These are phyloP conservation scores for Rauvolfia tetraphylla DNA, from an alignment of 257 asterid species.

Conservation along the genomic window DNA sequence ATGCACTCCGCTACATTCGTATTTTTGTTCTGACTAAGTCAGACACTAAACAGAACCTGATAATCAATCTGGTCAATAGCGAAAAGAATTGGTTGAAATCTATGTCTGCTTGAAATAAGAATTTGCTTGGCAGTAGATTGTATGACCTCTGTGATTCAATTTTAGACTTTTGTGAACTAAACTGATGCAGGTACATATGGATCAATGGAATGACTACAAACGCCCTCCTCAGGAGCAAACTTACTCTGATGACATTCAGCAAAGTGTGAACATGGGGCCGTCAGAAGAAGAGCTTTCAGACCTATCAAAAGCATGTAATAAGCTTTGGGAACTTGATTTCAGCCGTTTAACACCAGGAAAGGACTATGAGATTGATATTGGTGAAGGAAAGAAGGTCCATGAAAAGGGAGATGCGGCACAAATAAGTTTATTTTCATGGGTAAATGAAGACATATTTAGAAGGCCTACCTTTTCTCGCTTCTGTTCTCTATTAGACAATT, in stretches of 20 bases:
- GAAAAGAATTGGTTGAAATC: background rate
- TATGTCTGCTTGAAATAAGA: background rate
- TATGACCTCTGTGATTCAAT: background rate
- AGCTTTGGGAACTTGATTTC: conserved; percentile 81
- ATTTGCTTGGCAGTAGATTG: background rate
- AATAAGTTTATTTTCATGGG: conserved; percentile 74
- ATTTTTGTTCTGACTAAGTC: too few species aligned
- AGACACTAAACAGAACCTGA: too few species aligned
- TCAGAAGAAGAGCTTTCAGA: conserved; percentile 64
- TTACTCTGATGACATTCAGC: conserved; percentile 51
- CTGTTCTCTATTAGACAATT: conserved; percentile 89
- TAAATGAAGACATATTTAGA: conserved; percentile 57
- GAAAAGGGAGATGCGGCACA: conserved; percentile 72
- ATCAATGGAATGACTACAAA: conserved; percentile 63
- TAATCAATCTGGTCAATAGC: background rate
- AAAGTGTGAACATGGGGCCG: conserved; percentile 44
- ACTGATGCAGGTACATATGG: conserved; percentile 48
- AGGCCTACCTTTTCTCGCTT: conserved; percentile 77
- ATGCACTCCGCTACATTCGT: too few species aligned
- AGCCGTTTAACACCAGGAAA: conserved; percentile 76
- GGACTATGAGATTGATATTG: conserved; percentile 79
- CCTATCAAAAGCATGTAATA: conserved; percentile 61
- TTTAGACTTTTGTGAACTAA: background rate
- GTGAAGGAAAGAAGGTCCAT: conserved; percentile 85
- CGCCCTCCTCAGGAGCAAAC: conserved; percentile 63